A percentile compares a stretch with the other conserved stretches of the same genome.
phyloP scores from a whole-genome alignment of 2,329 filamentous ascomycete genomes.

The Mycogone perniciosa region DNA sequence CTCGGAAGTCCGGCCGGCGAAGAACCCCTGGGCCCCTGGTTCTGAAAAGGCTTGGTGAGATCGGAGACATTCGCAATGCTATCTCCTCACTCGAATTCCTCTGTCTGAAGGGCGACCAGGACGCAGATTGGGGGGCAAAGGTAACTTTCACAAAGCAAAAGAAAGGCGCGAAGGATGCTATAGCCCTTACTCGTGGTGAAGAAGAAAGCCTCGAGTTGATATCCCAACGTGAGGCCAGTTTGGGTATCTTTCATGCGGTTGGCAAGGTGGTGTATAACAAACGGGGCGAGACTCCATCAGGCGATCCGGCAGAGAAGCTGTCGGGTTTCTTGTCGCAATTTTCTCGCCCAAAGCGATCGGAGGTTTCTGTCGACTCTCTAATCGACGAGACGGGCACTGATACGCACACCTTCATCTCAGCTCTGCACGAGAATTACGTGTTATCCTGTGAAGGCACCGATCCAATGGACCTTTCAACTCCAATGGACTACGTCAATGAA shows the following conservation, averaged over 20 bases:
- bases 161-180: conserved; percentile 49
- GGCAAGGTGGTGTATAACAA: conserved; percentile 98
- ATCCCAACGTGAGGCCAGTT: conserved; percentile 77
- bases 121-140: conserved; percentile 67
- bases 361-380: conserved; percentile 66
- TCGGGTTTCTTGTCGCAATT: conserved; percentile 53
- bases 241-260: conserved; percentile 94
- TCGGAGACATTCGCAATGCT: conserved; percentile 90
- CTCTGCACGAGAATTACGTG: conserved; percentile 88
- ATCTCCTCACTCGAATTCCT: conserved; percentile 88
- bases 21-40: conserved; percentile 73
- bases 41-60: conserved; percentile 72
- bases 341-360: conserved; percentile 54
- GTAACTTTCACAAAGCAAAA: conserved; percentile 65
- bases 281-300: conserved; percentile 51
- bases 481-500: conserved; percentile 72
- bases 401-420: conserved; percentile 80
- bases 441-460: conserved; percentile 65
- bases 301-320: conserved; percentile 45
- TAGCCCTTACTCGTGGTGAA: conserved; percentile 67
- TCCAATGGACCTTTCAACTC: conserved; percentile 46
- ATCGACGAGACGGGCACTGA: conserved; percentile 93
- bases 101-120: conserved; percentile 73
- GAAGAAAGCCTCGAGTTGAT: conserved; percentile 72
- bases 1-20: conserved; percentile 66